Conservation (phyloP, 2,329 filamentous ascomycete genomes). For the Aspergillus sp. region DNA sequence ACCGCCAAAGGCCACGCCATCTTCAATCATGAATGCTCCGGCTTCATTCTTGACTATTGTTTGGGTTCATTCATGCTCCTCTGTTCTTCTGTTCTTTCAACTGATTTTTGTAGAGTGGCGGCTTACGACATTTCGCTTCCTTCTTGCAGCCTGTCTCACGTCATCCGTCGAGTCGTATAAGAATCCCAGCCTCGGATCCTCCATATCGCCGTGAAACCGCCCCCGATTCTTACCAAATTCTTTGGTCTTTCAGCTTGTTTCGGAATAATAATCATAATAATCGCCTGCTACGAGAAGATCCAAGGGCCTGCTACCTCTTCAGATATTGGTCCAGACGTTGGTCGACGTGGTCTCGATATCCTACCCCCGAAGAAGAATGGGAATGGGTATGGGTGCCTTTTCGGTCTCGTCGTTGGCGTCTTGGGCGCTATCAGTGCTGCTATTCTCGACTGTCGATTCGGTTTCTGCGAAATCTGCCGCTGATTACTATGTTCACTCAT, state of each 20-base stretch:
- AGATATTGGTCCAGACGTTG: background rate
- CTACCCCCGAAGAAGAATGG: constrained; percentile 7
- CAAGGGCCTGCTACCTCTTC: too few relatives aligned
- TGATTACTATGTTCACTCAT: constrained; percentile 79
- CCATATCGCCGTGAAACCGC: too few relatives aligned
- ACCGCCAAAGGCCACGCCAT: background rate
- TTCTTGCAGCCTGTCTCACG: background rate
- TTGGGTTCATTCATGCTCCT: background rate
- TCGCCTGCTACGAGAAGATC: too few relatives aligned
- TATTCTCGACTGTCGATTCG: constrained; percentile 17
- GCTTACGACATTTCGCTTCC: too few relatives aligned
- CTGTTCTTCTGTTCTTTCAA: background rate
- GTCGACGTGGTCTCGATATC: constrained; percentile 13
- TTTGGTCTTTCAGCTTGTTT: too few relatives aligned
- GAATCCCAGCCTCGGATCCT: too few relatives aligned
- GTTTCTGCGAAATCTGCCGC: constrained; percentile 52
- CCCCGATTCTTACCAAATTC: too few relatives aligned
- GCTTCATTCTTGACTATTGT: background rate
- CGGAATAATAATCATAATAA: too few relatives aligned
- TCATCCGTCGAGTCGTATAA: background rate
- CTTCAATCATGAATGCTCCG: background rate
- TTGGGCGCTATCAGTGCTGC: constrained; percentile 20
- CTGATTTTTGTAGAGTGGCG: background rate
- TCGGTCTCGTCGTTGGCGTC: constrained; percentile 16
- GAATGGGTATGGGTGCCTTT: constrained; percentile 5